These are phyloP conservation scores for Phoma sp. DNA, from an alignment of 2,329 filamentous ascomycete species.

Conservation along the genomic window DNA sequence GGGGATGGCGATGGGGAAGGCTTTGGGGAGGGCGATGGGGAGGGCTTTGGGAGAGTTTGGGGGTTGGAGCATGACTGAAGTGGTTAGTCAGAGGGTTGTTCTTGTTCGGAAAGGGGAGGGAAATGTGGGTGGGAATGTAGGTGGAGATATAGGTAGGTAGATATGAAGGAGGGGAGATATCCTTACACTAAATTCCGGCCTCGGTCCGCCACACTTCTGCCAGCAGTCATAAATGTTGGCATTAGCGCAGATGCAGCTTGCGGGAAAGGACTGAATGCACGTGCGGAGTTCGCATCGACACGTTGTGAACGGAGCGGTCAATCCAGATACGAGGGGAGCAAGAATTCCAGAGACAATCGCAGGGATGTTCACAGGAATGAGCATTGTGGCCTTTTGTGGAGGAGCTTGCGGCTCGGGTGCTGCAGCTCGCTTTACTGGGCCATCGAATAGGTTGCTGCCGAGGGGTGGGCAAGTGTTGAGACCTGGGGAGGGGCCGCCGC, in stretches of 20 bases:
- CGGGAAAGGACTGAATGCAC: constrained; percentile 33
- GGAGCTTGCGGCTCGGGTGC: constrained; percentile 1
- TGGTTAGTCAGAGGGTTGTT: not conserved
- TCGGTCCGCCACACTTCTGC: constrained; percentile 35
- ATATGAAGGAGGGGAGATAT: no score
- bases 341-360: not conserved
- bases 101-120: not conserved
- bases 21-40: no score
- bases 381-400: not conserved
- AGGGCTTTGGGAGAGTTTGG: not conserved
- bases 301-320: not conserved
- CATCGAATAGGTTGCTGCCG: not conserved
- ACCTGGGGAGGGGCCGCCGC: constrained; percentile 32
- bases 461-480: constrained; percentile 20
- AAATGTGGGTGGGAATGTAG: not conserved
- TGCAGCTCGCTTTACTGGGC: constrained; percentile 6
- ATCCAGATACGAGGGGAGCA: not conserved
- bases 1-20: no score
- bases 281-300: constrained; percentile 32
- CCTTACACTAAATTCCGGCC: constrained; percentile 17
- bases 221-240: constrained; percentile 25
- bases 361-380: not conserved
- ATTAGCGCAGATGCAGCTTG: constrained; percentile 41
- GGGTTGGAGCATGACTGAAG: not conserved
- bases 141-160: not conserved